phyloP scores from a whole-genome alignment of 106 monocot species.

The Triglochin maritima region DNA sequence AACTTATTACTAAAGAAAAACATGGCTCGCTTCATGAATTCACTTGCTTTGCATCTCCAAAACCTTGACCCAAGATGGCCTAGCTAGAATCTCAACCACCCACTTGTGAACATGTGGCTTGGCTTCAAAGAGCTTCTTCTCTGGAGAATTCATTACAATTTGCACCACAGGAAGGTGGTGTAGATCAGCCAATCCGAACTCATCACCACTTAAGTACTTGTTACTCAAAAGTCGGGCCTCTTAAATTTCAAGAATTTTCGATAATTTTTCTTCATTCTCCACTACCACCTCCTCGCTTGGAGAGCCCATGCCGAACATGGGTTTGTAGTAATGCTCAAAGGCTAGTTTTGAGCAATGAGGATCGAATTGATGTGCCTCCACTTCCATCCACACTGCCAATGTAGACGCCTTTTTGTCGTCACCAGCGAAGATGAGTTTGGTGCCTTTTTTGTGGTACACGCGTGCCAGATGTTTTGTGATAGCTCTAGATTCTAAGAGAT shows the following conservation, averaged over 20 bases:
- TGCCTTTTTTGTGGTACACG: background rate
- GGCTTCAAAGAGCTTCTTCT: slow-evolving; percentile 7
- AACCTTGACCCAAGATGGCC: slow-evolving; percentile 12
- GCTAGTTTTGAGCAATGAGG: slow-evolving; percentile 18
- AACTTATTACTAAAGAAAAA: no score
- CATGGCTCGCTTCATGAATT: no score
- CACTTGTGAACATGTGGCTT: slow-evolving; percentile 9
- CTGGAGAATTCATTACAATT: slow-evolving; percentile 24
- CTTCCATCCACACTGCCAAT: slow-evolving; percentile 39
- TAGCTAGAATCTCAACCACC: background rate
- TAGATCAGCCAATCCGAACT: slow-evolving; percentile 41
- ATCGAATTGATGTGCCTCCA: slow-evolving; percentile 39
- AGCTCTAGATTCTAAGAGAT: background rate
- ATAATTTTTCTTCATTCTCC: slow-evolving; percentile 13
- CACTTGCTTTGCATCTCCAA: background rate
- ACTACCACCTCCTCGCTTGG: slow-evolving; percentile 13
- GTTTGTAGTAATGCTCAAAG: slow-evolving; percentile 20
- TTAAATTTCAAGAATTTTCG: slow-evolving; percentile 43
- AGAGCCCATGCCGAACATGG: slow-evolving; percentile 11
- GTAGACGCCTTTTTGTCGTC: slow-evolving; percentile 7
- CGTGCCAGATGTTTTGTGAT: slow-evolving; percentile 7
- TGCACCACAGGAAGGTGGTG: slow-evolving; percentile 19
- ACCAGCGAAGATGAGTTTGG: slow-evolving; percentile 1
- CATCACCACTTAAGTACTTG: slow-evolving; percentile 39
- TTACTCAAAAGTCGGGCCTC: slow-evolving; percentile 20